These are phyloP conservation scores for Globisporangium uncinulatum DNA, from an alignment of 352 stramenopile species.

Conservation along the genomic window DNA sequence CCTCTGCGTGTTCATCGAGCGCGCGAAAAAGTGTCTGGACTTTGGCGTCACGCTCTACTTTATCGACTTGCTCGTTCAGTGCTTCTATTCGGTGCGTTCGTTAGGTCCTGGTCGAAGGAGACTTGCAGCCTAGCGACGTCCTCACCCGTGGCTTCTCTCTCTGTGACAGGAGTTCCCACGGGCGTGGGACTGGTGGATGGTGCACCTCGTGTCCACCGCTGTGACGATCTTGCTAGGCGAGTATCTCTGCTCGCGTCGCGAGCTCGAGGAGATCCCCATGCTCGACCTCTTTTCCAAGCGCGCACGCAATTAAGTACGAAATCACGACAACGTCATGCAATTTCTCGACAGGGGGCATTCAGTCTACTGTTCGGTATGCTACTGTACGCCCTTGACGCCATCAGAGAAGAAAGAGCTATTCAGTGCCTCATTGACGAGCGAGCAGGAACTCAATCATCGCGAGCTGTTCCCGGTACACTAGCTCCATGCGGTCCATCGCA, in stretches of 20 bases:
- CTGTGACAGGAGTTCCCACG: constrained; percentile 67
- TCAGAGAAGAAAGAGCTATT: background rate
- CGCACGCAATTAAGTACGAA: constrained; percentile 32
- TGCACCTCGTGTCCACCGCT: constrained; percentile 59
- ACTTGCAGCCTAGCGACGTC: background rate
- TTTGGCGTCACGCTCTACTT: constrained; percentile 89
- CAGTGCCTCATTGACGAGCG: constrained; percentile 27
- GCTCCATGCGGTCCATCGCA: constrained; percentile 70
- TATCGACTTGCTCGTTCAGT: constrained; percentile 74
- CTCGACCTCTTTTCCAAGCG: constrained; percentile 78
- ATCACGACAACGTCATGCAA: too few species aligned
- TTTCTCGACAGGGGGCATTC: too few species aligned
- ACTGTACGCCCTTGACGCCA: background rate
- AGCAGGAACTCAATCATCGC: constrained; percentile 62
- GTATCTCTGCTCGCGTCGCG: constrained; percentile 81
- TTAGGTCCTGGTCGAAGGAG: too few species aligned
- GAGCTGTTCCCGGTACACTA: constrained; percentile 61
- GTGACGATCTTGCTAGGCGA: constrained; percentile 83
- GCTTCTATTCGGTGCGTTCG: constrained; percentile 70
- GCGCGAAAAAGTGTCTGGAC: constrained; percentile 88
- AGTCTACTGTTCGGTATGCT: background rate
- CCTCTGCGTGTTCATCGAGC: constrained; percentile 80
- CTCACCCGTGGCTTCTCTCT: background rate
- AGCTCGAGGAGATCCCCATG: constrained; percentile 88
- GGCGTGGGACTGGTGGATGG: constrained; percentile 85